These are phyloP conservation scores for Candida sanyaensis DNA, from an alignment of 1,139 yeast genomes.

Conservation along the genomic window DNA sequence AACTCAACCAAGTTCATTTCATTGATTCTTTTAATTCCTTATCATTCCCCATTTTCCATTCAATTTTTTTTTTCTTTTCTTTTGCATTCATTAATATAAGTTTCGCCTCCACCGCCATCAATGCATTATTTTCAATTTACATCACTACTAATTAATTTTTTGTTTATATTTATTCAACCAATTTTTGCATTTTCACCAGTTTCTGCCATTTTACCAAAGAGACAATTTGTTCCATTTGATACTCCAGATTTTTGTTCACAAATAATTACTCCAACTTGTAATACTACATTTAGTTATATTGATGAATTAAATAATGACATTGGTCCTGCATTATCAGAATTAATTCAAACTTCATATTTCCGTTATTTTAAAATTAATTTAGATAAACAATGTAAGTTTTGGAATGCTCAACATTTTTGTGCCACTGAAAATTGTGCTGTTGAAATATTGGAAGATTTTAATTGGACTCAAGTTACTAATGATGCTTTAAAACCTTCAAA, in stretches of 20 bases:
- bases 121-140: constrained; percentile 3
- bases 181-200: constrained; percentile 6
- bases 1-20: too few species aligned
- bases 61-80: not conserved
- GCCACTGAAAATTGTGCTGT: constrained; percentile 95
- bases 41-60: not conserved
- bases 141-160: constrained; percentile 11
- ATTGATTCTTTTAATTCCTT: too few species aligned
- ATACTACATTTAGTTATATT: constrained; percentile 49
- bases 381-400: constrained; percentile 85
- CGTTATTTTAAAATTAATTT: constrained; percentile 84
- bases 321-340: constrained; percentile 51
- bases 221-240: constrained; percentile 37
- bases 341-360: constrained; percentile 76
- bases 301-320: constrained; percentile 37
- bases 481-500: constrained; percentile 74
- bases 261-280: constrained; percentile 48
- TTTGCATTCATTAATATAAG: not conserved
- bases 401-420: constrained; percentile 84
- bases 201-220: constrained; percentile 12
- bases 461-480: constrained; percentile 65
- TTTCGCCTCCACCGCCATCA: not conserved
- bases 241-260: constrained; percentile 51
- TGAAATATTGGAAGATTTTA: constrained; percentile 58
- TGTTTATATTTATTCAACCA: constrained; percentile 1